These are phyloP conservation scores for Zygosaccharomyces pseudobailii DNA, from an alignment of 1,139 yeast genomes.

Conservation along the genomic window DNA sequence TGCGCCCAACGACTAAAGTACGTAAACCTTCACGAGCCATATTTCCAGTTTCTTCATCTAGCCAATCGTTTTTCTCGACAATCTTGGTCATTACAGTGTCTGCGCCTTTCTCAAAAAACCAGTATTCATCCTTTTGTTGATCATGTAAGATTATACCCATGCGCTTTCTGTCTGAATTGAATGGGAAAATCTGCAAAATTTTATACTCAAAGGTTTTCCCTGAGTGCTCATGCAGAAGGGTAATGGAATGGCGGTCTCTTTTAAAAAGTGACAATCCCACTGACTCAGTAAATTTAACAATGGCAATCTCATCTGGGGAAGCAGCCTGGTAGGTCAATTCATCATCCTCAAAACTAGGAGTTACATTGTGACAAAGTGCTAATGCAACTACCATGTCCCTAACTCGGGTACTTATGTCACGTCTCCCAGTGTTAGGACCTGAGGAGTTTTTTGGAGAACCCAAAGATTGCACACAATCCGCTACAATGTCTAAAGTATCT, in stretches of 20 bases:
- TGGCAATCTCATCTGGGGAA: slow-evolving; percentile 97
- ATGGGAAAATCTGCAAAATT: slow-evolving; percentile 82
- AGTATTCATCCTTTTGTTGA: slow-evolving; percentile 55
- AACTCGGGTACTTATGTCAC: slow-evolving; percentile 70
- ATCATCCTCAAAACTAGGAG: slow-evolving; percentile 73
- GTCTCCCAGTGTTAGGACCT: slow-evolving; percentile 39
- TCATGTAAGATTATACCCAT: slow-evolving; percentile 89
- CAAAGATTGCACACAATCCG: slow-evolving; percentile 51
- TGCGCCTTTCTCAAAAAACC: slow-evolving; percentile 93
- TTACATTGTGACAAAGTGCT: slow-evolving; percentile 93
- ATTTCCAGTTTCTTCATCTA: slow-evolving; percentile 94
- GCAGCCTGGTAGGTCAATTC: slow-evolving; percentile 87
- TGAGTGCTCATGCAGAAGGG: slow-evolving; percentile 60
- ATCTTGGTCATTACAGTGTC: slow-evolving; percentile 90
- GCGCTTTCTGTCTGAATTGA: slow-evolving; percentile 90
- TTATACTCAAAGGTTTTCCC: slow-evolving; percentile 54
- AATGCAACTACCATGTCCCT: slow-evolving; percentile 75
- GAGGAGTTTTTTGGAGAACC: slow-evolving; percentile 11
- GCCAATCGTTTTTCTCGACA: slow-evolving; percentile 87
- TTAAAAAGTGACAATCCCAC: slow-evolving; percentile 77
- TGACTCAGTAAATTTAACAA: slow-evolving; percentile 82
- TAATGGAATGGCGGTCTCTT: slow-evolving; percentile 75
- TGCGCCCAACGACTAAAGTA: slow-evolving; percentile 87
- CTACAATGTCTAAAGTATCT: slow-evolving; percentile 86
- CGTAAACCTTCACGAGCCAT: slow-evolving; percentile 98